Percentiles rank a stretch among this genome's conserved stretches.
phyloP scores from a whole-genome alignment of 768 basidiomycete genomes.

The Pisolithus marmoratus region DNA sequence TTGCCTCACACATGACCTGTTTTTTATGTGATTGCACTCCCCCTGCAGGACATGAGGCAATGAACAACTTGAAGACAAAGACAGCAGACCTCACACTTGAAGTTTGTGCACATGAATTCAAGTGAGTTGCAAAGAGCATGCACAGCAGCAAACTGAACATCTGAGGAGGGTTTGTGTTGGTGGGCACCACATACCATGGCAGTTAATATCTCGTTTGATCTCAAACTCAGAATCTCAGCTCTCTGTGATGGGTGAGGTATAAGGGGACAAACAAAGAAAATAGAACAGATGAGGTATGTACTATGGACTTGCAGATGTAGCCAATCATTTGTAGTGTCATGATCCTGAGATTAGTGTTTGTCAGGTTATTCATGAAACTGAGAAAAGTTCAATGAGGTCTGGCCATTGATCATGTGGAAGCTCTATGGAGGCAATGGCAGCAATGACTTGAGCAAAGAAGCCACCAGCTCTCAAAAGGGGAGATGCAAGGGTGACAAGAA shows the following conservation, averaged over 20 bases:
- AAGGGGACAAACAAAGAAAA: too few species aligned
- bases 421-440: constrained; percentile 92
- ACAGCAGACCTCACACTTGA: constrained; percentile 83
- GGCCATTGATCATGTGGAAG: constrained; percentile 85
- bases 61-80: neutral
- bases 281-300: too few species aligned
- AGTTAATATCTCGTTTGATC: constrained; percentile 96
- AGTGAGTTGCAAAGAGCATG: constrained; percentile 94
- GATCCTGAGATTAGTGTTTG: too few species aligned
- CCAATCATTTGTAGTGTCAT: too few species aligned
- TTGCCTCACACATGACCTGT: too few species aligned
- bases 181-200: constrained; percentile 97
- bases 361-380: constrained; percentile 73
- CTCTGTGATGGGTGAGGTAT: constrained; percentile 45
- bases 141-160: too few species aligned
- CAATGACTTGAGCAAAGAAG: constrained; percentile 89
- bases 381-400: constrained; percentile 84
- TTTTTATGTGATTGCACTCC: too few species aligned
- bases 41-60: too few species aligned
- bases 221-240: constrained; percentile 82
- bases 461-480: constrained; percentile 65
- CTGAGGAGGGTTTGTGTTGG: too few species aligned
- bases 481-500: too few species aligned
- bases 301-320: too few species aligned
- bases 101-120: constrained; percentile 96